Base-by-base conservation (phyloP, 1,139 yeast genomes). In the Diutina rugosa region DNA sequence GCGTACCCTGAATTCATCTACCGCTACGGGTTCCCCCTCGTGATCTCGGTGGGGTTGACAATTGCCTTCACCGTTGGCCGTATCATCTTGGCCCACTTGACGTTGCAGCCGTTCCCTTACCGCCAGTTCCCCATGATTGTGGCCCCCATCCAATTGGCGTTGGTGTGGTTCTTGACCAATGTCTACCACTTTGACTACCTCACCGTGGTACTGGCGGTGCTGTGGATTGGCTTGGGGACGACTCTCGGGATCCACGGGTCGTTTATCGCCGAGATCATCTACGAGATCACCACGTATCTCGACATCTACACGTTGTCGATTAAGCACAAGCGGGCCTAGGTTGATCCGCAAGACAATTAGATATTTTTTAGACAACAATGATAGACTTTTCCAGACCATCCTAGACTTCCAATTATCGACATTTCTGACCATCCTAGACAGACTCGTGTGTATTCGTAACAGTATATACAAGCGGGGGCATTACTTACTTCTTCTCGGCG, bases 11-110 rank as follows among this genome's bases (percentile, higher is more conserved):
- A 82, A 16, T 74, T 84, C 51, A 70, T 84, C 56, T 65, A 74
- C 57, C 67, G 69, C 32, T 70, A 74, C 58, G 76, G 79, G 44
- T 71, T 87, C 58, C 87, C 96, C 9, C 76, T 85, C 62, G 72
- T 84, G 38, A 66, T 88, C 46, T 78, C 89, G 1, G 80, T 86
- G 61, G 97, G 97, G 4, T 76, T 86, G 46, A 78, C 88, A 1
- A 72, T 87, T 64, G 97, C 98, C 0, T 86, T 89, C 64, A 76
- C 82, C 1, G 97, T 91, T 26, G 98, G 98, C 4, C 80, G 95
- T 66, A 89, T 91, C 63, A 91, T 91, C 64, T 77, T 88, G 58
- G 95, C 90, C 3, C 97, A 91, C 69, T 81, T 91, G 64, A 90
- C 97, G 0, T 71, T 79, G 58, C 96, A 89, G 66, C 65, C 71